Percentiles rank a stretch among this genome's conserved stretches.
Evolutionary conservation across 441 rosid genomes (phyloP).

Genomic region (Viola pubescens): DNA sequence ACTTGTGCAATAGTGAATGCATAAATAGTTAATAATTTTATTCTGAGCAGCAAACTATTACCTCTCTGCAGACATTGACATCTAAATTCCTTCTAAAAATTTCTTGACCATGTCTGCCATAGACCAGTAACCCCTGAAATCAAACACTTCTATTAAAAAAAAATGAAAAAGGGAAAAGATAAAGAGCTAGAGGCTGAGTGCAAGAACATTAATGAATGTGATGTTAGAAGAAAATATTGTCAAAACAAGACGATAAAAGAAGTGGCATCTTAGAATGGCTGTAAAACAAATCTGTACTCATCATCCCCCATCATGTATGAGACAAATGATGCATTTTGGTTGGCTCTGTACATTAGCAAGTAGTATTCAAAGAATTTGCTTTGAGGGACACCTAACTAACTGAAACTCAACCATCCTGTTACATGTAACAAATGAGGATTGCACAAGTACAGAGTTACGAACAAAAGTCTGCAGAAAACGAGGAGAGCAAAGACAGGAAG

Average conservation of each 20-base stretch:
- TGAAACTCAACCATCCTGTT: too few species aligned
- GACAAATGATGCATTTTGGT: too few species aligned
- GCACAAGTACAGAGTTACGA: background rate
- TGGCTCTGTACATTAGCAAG: too few species aligned
- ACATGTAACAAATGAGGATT: background rate
- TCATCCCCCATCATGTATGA: too few species aligned
- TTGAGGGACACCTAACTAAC: too few species aligned
- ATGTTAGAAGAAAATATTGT: background rate
- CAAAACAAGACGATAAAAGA: too few species aligned
- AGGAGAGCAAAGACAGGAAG: constrained; percentile 4
- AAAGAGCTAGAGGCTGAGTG: background rate
- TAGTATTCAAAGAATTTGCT: too few species aligned
- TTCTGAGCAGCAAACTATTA: constrained; percentile 18
- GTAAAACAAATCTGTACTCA: too few species aligned
- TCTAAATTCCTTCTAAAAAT: constrained; percentile 72
- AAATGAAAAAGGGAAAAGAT: constrained; percentile 6
- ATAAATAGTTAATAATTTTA: too few species aligned
- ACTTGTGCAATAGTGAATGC: background rate
- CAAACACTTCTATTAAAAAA: constrained; percentile 17
- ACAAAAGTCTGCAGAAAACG: background rate
- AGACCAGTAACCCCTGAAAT: constrained; percentile 82
- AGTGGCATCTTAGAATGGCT: too few species aligned
- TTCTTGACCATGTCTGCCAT: constrained; percentile 82
- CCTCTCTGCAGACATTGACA: constrained; percentile 78
- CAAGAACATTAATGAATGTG: background rate